Base-by-base conservation (phyloP, 1,284 basidiomycete species). In the Tilletia indica region DNA sequence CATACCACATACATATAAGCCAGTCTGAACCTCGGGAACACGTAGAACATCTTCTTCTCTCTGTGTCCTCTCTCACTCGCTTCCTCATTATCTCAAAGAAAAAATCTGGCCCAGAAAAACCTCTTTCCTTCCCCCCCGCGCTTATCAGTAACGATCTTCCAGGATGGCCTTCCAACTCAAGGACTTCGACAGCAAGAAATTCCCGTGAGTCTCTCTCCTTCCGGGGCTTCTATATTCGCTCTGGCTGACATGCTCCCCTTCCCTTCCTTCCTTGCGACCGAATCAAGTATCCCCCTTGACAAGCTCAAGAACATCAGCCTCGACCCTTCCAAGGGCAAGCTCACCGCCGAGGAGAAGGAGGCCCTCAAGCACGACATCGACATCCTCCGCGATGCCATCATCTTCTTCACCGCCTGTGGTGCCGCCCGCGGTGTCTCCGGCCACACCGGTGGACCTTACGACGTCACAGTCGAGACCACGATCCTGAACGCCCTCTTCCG, bases 381-480 rank as follows among this genome's bases (percentile, higher is more conserved):
- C 82, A 87, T 93, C 39, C 86, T 93, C 78, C 89, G 92, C 72
- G 92, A 93, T 89, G 89, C 88, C 12, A 92, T 93, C 76, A 89
- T 93, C 36, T 86, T 91, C 70, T 93, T 93, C 85, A 93, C 92
- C 2, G 90, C 92, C 2, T 90, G 90, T 12, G 92, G 91, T 74
- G 79, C 92, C 70, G 92, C 91, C 1, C 87, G 71, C n/a, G 70
- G 74, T 67, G 91, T 92, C 67, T 91, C 91, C 77, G 92, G 92
- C 39, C 92, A 93, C 84, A 92, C 92, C 58, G 72, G 71, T 78
- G 92, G 92, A 80, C 91, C 92, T 3, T 93, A 89, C 81, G 92
- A 93, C 83, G 93, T 92, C 42, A 90, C 92, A 11, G 91, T 91
- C 0, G 92, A 93, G 85, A 90, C 92, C 49, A 89, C 89, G 83